Evolutionary conservation across 129 eudicot genomes (phyloP), one percentile per base, ranked within the genome.

Genomic region (Saposhnikovia divaricata): DNA sequence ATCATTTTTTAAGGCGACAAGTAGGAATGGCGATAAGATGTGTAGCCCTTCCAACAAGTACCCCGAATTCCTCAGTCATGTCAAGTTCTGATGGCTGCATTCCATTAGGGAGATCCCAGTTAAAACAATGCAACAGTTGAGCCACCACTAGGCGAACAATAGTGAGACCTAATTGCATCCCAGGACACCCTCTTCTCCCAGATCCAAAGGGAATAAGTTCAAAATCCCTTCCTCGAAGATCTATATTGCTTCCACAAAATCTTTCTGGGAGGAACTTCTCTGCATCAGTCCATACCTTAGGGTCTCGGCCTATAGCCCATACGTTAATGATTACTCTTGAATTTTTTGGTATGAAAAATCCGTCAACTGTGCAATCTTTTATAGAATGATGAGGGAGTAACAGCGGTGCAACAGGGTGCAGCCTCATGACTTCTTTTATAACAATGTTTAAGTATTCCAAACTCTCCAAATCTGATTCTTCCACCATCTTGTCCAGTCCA

Each of bases 121-220:
- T 75, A 59, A 87, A 85, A 68, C 88, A 80, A 79, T 89, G 89
- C 31, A 83, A 82, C 78, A 89, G 66, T 63, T 85, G 89, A 0
- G 90, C 85, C 79, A 87, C 77, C 53, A 85, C 79, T 8, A 89
- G 45, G 37, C 76, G 78, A 46, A 83, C 89, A 21, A 39, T 71
- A 2, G 44, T 65, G 8, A 87, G 55, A 14, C 87, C 89, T 12
- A 89, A 69, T 14, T 85, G 84, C 74, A 87, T 77, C 34, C 90
- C 93, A 16, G 93, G 93, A 76, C 90, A 89, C 6, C 84, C 87
- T 57, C 90, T 79, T 63, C 93, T 78, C 21, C 93, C 93, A 0
- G 90, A 80, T 3, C 90, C 90, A 74, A 89, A 89, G 8, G 90
- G 90, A 16, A 87, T 9, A 21, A 83, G 82, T 82, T 89, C 69